Percentiles rank a stretch among this genome's conserved stretches.
Conservation (phyloP, 108 stramenopile species). For the Cyclotella kingstonii region DNA sequence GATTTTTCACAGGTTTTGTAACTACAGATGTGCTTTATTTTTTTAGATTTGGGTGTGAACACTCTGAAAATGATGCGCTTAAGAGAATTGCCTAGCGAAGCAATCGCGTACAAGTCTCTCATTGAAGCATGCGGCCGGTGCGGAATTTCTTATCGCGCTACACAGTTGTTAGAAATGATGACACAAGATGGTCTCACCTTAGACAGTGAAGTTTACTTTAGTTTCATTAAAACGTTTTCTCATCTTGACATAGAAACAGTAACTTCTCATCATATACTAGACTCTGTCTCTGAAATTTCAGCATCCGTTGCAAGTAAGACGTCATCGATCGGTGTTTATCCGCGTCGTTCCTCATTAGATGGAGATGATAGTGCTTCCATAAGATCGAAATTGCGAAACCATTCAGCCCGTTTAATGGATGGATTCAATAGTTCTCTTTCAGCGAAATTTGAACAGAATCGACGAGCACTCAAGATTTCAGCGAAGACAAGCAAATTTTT, state of each 20-base stretch:
- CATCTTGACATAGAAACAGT: slow-evolving; percentile 18
- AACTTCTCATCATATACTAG: slow-evolving; percentile 2
- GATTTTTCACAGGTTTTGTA: not conserved
- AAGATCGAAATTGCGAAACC: slow-evolving; percentile 7
- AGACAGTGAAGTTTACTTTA: slow-evolving; percentile 66
- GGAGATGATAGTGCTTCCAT: slow-evolving; percentile 14
- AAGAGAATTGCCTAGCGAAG: slow-evolving; percentile 60
- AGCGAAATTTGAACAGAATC: slow-evolving; percentile 29
- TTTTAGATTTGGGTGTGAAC: slow-evolving; percentile 69
- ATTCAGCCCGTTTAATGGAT: slow-evolving; percentile 4
- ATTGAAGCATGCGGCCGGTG: slow-evolving; percentile 88
- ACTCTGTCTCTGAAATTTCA: slow-evolving; percentile 34
- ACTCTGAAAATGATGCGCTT: slow-evolving; percentile 60
- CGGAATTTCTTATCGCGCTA: slow-evolving; percentile 70
- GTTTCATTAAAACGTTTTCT: slow-evolving; percentile 74
- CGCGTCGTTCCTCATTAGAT: not conserved
- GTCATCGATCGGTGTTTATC: slow-evolving; percentile 4
- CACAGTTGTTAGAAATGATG: slow-evolving; percentile 77
- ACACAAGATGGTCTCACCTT: slow-evolving; percentile 65
- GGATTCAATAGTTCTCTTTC: slow-evolving; percentile 30
- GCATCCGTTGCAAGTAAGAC: slow-evolving; percentile 14
- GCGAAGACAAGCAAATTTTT: slow-evolving; percentile 26
- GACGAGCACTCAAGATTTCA: slow-evolving; percentile 26
- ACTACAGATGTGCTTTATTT: not conserved
- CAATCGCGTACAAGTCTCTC: slow-evolving; percentile 69